Evolutionary conservation across 331 rosid species (phyloP).

Genomic region (Rosa hybrid): DNA sequence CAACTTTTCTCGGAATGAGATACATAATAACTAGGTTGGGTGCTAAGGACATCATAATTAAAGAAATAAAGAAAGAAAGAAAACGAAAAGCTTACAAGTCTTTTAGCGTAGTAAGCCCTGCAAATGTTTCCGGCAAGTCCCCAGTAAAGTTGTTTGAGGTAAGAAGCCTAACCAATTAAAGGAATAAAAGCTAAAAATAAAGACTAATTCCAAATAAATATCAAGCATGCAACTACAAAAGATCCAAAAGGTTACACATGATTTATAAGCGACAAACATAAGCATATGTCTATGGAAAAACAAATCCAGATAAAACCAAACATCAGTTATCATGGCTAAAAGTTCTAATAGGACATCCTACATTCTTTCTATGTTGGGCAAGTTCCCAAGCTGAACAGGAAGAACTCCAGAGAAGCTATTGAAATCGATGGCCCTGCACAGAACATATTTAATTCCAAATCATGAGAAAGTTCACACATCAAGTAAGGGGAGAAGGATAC

Average conservation of each 20-base stretch:
- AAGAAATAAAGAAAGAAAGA: not conserved
- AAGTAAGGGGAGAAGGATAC: not conserved
- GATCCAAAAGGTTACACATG: not conserved
- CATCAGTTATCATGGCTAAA: not conserved
- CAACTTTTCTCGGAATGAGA: not conserved
- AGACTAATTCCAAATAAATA: not conserved
- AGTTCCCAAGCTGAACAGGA: slow-evolving; percentile 67
- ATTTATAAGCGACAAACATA: not conserved
- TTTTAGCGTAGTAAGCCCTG: slow-evolving; percentile 38
- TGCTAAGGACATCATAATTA: not conserved
- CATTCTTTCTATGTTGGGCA: slow-evolving; percentile 52
- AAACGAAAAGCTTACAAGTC: slow-evolving; percentile 57
- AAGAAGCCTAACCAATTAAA: slow-evolving; percentile 37
- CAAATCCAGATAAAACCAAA: not conserved
- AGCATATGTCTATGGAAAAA: not conserved
- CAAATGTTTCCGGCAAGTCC: slow-evolving; percentile 54
- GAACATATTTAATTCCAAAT: not conserved
- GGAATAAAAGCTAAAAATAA: not conserved
- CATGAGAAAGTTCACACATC: not conserved
- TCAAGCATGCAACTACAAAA: not conserved
- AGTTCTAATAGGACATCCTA: slow-evolving; percentile 31
- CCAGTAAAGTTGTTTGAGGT: slow-evolving; percentile 72
- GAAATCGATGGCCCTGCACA: slow-evolving; percentile 48
- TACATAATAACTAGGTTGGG: too few species aligned
- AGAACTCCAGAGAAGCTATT: slow-evolving; percentile 66